These are phyloP conservation scores for Dentipellis sp. DNA, from an alignment of 768 basidiomycete genomes.

Conservation along the genomic window DNA sequence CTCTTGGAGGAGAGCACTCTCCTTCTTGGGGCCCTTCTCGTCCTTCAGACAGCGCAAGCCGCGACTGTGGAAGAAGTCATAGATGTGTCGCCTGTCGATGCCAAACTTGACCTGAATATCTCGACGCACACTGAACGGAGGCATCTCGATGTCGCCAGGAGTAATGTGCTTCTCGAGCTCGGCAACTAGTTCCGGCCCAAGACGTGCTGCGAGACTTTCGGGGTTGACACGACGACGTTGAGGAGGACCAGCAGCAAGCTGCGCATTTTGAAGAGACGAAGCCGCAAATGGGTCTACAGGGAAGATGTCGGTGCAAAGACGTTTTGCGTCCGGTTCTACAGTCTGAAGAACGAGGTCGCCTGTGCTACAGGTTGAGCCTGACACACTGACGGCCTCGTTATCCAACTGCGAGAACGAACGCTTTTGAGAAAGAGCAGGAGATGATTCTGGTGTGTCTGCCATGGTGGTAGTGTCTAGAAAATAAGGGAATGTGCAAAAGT, in stretches of 20 bases:
- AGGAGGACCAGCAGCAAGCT: slow-evolving; percentile 10
- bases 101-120: slow-evolving; percentile 62
- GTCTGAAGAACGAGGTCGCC: background rate
- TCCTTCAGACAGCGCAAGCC: slow-evolving; percentile 23
- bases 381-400: too few relatives aligned
- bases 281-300: background rate
- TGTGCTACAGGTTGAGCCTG: too few relatives aligned
- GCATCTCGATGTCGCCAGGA: slow-evolving; percentile 67
- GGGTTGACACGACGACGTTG: slow-evolving; percentile 51
- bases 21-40: slow-evolving; percentile 14
- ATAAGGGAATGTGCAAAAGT: background rate
- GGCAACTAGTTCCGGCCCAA: slow-evolving; percentile 55
- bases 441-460: too few relatives aligned
- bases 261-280: background rate
- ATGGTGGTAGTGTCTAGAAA: too few relatives aligned
- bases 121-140: slow-evolving; percentile 58
- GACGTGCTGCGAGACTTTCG: slow-evolving; percentile 55
- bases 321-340: background rate
- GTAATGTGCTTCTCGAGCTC: slow-evolving; percentile 66
- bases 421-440: too few relatives aligned
- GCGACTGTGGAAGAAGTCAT: slow-evolving; percentile 67
- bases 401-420: too few relatives aligned
- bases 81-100: slow-evolving; percentile 66
- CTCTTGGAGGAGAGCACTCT: slow-evolving; percentile 4
- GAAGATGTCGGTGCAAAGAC: background rate